Conservation (phyloP, 352 stramenopile genomes). For the Peronospora farinosa region DNA sequence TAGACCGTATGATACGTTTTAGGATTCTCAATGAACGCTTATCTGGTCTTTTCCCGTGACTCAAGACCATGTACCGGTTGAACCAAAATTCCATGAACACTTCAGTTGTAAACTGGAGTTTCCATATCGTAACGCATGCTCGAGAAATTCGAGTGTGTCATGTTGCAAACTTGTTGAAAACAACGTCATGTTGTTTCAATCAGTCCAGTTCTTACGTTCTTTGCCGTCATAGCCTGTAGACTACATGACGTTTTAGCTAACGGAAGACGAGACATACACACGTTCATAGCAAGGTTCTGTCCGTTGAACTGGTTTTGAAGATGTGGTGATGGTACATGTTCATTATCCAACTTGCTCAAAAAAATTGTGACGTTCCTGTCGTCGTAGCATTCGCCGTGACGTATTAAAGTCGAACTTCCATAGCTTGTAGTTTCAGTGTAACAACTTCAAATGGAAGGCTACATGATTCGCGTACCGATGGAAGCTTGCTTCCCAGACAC, state of each 20-base stretch:
- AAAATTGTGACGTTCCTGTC: background rate
- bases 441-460: slow-evolving; percentile 48
- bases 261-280: background rate
- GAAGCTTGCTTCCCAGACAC: slow-evolving; percentile 23
- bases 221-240: background rate
- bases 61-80: background rate
- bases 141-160: background rate
- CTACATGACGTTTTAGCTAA: background rate
- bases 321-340: background rate
- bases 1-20: no score
- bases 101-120: background rate
- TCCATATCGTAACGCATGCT: background rate
- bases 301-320: background rate
- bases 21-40: background rate
- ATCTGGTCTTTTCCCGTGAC: background rate
- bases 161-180: background rate
- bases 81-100: background rate
- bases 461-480: slow-evolving; percentile 57
- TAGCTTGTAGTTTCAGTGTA: background rate
- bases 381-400: no score
- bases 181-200: background rate
- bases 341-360: slow-evolving; percentile 2
- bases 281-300: background rate
- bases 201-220: background rate
- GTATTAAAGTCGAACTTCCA: background rate